phyloP scores from a whole-genome alignment of 371 early-diverging fungal genomes.

The Circinella umbellata region DNA sequence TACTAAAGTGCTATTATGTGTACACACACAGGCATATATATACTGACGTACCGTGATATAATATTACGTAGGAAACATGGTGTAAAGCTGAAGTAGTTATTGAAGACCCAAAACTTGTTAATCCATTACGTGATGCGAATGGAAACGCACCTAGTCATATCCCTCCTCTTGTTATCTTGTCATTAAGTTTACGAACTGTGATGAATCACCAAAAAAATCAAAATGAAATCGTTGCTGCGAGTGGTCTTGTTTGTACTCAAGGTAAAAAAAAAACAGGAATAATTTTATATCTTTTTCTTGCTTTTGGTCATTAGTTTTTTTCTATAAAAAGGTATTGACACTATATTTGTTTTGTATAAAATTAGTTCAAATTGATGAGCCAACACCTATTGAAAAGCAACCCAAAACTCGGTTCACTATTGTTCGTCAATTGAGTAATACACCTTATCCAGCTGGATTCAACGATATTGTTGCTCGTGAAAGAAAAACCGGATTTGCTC shows the following conservation, averaged over 20 bases:
- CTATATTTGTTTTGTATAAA: background rate
- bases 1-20: no score
- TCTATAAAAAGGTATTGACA: no score
- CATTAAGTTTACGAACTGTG: conserved; percentile 81
- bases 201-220: conserved; percentile 79
- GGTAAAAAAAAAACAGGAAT: conserved; percentile 34
- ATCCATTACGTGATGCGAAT: conserved; percentile 58
- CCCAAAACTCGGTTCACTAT: conserved; percentile 63
- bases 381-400: conserved; percentile 47
- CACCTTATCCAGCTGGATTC: conserved; percentile 70
- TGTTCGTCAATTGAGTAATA: conserved; percentile 67
- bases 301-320: no score
- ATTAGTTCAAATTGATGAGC: conserved; percentile 63
- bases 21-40: no score
- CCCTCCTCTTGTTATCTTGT: conserved; percentile 89
- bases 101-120: conserved; percentile 74
- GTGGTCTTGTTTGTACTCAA: conserved; percentile 64
- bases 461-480: conserved; percentile 44
- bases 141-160: conserved; percentile 42
- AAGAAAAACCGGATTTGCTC: conserved; percentile 28
- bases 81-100: conserved; percentile 80
- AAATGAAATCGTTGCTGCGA: conserved; percentile 88
- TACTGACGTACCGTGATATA: conserved; percentile 17
- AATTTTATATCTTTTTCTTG: no score
- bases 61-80: conserved; percentile 71